Conservation (phyloP, 1,284 basidiomycete genomes). For the Hymenochaete sp. region DNA sequence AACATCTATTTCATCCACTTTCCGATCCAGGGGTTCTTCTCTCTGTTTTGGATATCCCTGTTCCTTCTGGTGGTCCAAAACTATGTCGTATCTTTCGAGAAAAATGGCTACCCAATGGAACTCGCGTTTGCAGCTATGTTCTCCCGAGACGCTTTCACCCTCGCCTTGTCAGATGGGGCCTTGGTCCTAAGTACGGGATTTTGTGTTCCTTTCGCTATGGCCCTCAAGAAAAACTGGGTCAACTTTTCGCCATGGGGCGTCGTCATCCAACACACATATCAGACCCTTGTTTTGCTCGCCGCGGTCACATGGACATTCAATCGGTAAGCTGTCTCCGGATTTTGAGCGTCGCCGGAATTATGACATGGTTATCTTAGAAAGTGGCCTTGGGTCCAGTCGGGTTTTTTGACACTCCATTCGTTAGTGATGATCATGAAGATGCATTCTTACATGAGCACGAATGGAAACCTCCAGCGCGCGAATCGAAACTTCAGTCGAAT, state of each 20-base stretch:
- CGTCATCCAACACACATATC: constrained; percentile 70
- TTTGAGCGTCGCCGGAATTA: neutral
- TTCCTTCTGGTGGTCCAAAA: constrained; percentile 75
- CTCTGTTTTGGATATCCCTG: constrained; percentile 84
- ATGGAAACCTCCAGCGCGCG: constrained; percentile 72
- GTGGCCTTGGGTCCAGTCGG: constrained; percentile 98
- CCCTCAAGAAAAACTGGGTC: constrained; percentile 70
- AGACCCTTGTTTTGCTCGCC: constrained; percentile 58
- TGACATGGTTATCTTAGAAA: constrained; percentile 37
- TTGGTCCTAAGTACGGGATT: constrained; percentile 73
- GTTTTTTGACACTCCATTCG: constrained; percentile 89
- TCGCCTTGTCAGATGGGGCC: constrained; percentile 79
- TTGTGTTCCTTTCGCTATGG: constrained; percentile 78
- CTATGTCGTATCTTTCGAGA: constrained; percentile 69
- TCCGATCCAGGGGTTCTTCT: constrained; percentile 76
- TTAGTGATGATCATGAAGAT: constrained; percentile 94
- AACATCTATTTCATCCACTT: constrained; percentile 2
- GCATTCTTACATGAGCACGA: constrained; percentile 89
- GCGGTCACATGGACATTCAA: constrained; percentile 84
- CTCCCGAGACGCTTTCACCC: constrained; percentile 74
- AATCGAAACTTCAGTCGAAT: constrained; percentile 37
- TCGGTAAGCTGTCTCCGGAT: constrained; percentile 33
- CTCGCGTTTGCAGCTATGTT: constrained; percentile 83
- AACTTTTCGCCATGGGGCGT: constrained; percentile 68
- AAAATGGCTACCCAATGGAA: constrained; percentile 71